phyloP scores from a whole-genome alignment of 2,329 filamentous ascomycete species.

The Monilinia vaccinii-corymbosi region DNA sequence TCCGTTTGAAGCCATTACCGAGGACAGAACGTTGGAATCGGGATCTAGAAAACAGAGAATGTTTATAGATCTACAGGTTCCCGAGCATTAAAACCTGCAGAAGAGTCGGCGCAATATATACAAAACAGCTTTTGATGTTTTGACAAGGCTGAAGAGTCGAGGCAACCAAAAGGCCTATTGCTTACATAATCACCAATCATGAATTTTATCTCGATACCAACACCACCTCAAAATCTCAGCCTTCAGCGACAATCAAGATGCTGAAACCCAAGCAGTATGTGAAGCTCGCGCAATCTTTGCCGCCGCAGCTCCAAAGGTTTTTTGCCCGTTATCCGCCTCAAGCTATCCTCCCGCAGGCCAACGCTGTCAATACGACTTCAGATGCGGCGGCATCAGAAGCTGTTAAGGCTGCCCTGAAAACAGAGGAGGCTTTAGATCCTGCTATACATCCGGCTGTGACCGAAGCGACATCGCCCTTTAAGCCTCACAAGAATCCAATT shows the following conservation, averaged over 20 bases:
- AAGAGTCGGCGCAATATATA: conserved; percentile 1
- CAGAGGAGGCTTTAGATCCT: conserved; percentile 24
- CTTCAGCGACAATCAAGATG: conserved; percentile 13
- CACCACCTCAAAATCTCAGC: conserved; percentile 7
- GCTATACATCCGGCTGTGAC: conserved; percentile 39
- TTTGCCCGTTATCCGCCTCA: conserved; percentile 81
- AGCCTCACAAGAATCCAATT: conserved; percentile 63
- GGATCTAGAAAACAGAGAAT: background rate
- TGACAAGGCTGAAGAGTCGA: conserved; percentile 8
- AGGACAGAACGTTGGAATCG: background rate
- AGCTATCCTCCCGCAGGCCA: conserved; percentile 40
- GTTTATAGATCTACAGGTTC: background rate
- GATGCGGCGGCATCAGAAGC: conserved; percentile 34
- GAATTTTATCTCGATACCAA: conserved; percentile 8
- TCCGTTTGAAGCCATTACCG: conserved; percentile 15
- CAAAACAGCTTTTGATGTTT: background rate
- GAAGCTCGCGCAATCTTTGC: conserved; percentile 61
- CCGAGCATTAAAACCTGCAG: background rate
- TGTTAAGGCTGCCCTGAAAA: conserved; percentile 23
- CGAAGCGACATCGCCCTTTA: conserved; percentile 52
- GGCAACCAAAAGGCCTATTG: background rate
- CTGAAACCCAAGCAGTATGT: conserved; percentile 27
- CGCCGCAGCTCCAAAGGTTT: conserved; percentile 71
- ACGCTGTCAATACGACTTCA: conserved; percentile 30
- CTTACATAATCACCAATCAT: conserved; percentile 8